Base-by-base conservation (phyloP, 2,329 filamentous ascomycete species). In the Claviceps quebecensis region DNA sequence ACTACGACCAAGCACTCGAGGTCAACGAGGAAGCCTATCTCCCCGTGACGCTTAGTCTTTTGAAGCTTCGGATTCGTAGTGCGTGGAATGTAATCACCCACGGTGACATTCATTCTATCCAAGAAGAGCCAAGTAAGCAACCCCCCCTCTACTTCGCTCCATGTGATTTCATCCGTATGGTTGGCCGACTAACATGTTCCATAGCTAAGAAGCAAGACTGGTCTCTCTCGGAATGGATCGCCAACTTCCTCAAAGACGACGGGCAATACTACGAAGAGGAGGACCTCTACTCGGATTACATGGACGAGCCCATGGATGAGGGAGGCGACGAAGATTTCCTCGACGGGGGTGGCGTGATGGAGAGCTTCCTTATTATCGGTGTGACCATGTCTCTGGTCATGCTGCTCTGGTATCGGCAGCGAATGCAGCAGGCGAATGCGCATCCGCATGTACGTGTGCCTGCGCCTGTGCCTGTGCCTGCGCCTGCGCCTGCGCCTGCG, bases 41-140 rank as follows among this genome's bases (percentile, higher is more conserved):
- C 0, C 93, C 93, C 0, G 93, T 97, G 3, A 88, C 88, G 11
- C 71, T 98, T 34, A 91, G 88, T 56, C 71, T 98, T 47, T 73
- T 95, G 56, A 95, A 95, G 66, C 73, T 98, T 53, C 77, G 91
- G 11, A 71, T 85, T 49, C 80, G 90, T 54, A 95, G 88, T 63
- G 93, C 87, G 59, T 98, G 93, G 93, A 97, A 97, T 60, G 89
- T 84, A 0, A 72, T 97, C 56, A 95, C 88, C 0, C 80, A 90
- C 61, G 93, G 93, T n/a, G 80, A 84, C 19, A 80, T 97, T 55
- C 95, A 97, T 61, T 88, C 86, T 16, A 97, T 97, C 48, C 84
- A 87, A 60, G 87, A 95, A 57, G 91, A 96, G 56, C 84, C 86
- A 60, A 77, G 87, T 91, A 77, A 72, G 79, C 67, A n/a, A 26